phyloP scores from a whole-genome alignment of 768 basidiomycete genomes.

The Termitomyces sp. region DNA sequence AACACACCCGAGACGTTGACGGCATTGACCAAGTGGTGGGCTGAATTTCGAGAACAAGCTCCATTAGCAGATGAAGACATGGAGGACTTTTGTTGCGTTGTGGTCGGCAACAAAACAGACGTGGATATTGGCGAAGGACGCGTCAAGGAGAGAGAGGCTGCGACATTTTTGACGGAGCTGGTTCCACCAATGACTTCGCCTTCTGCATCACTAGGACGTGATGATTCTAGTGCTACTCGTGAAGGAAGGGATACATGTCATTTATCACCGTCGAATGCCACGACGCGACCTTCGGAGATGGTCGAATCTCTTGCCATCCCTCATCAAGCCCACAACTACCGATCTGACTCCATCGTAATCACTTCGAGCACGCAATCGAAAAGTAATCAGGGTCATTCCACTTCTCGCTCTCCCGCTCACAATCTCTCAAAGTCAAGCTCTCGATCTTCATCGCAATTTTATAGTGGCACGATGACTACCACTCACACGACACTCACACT shows the following conservation, averaged over 20 bases:
- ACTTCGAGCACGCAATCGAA: constrained; percentile 19
- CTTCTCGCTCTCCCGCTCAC: constrained; percentile 26
- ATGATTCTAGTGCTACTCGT: neutral
- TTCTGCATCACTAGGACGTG: constrained; percentile 9
- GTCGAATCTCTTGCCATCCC: constrained; percentile 10
- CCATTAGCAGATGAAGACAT: constrained; percentile 62
- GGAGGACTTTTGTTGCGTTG: constrained; percentile 63
- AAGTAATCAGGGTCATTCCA: constrained; percentile 14
- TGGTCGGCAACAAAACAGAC: constrained; percentile 81
- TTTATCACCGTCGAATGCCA: constrained; percentile 17
- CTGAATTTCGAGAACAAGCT: constrained; percentile 62
- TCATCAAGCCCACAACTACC: constrained; percentile 2
- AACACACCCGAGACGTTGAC: constrained; percentile 57
- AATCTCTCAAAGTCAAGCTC: constrained; percentile 39
- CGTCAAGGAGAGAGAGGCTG: constrained; percentile 39
- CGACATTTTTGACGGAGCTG: constrained; percentile 51
- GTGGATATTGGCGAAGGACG: constrained; percentile 26
- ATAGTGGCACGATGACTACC: constrained; percentile 50
- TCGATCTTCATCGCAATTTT: constrained; percentile 36
- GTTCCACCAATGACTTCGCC: constrained; percentile 35
- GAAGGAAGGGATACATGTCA: constrained; percentile 5
- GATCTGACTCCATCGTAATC: constrained; percentile 23
- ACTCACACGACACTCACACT: constrained; percentile 53
- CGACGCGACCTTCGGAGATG: constrained; percentile 14
- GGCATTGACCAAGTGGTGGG: constrained; percentile 71